Evolutionary conservation across 306 rosid genomes (phyloP), one percentile per base, ranked within the genome.

Genomic region (Coriaria nepalensis): DNA sequence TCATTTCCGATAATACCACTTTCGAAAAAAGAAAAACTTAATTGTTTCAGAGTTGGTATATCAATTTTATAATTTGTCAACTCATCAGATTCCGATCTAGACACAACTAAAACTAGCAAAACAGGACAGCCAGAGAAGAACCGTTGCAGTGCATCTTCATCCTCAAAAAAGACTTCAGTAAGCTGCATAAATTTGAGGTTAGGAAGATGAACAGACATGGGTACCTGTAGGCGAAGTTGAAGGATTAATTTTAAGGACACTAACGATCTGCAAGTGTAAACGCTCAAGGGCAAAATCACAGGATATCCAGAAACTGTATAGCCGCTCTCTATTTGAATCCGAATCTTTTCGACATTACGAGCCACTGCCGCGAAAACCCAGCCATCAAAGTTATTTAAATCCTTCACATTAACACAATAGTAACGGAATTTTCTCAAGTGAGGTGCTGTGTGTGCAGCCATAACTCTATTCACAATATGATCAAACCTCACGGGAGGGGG

Each of bases 101-200:
- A 7, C 7, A 37, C 40, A 37, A 5, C 7, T 37, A 37, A 7
- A 37, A 5, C 40, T 5, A 7, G 5, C 5, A 37, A 7, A 5
- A 37, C 40, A 37, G 40, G 7, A 7, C 40, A 37, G 40, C 40
- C 7, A 37, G 40, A 37, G 40, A 37, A 37, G 40, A 37, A 7
- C 40, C 40, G 5, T 37, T 37, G 40, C 5, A 37, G 6, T 5
- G 40, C 7, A 7, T 7, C 40, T 7, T 37, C 40, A 7, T 37
- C 7, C 7, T 37, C 40, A 7, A 5, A 37, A 37, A 5, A 5
- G 6, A 37, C 40, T 37, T 7, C 40, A 5, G 5, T 5, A 7
- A 37, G 40, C 40, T 37, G 40, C 7, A 45, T 15, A 47, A 52
- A 39, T 35, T 62, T 62, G 10, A 62, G 60, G 13, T 44, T 45